These are phyloP conservation scores for Castanea mollissima DNA, from an alignment of 306 rosid genomes.

Conservation along the genomic window DNA sequence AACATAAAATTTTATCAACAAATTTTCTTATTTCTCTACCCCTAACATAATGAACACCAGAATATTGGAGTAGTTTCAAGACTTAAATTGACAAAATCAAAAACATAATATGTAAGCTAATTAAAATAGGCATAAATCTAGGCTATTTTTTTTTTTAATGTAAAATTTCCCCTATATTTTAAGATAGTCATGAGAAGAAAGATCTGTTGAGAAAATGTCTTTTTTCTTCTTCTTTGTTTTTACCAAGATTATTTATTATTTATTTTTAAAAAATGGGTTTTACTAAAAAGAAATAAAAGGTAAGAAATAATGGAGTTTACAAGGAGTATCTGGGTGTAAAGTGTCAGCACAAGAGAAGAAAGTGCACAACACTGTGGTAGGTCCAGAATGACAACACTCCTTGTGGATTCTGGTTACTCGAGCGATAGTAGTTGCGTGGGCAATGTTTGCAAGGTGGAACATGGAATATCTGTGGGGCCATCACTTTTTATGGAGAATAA, in stretches of 20 bases:
- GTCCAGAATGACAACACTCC: not conserved
- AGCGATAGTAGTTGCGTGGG: not conserved
- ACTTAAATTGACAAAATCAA: too few species aligned
- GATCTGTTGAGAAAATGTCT: too few species aligned
- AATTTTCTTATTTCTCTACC: too few species aligned
- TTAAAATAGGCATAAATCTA: too few species aligned
- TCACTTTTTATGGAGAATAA: not conserved
- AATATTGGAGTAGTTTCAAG: too few species aligned
- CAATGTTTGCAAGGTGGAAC: not conserved
- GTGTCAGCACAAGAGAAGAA: too few species aligned
- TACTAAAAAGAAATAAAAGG: not conserved
- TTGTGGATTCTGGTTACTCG: not conserved
- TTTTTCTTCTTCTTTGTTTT: not conserved
- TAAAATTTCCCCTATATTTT: too few species aligned
- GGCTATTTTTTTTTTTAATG: too few species aligned
- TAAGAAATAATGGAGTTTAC: not conserved
- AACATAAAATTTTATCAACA: too few species aligned
- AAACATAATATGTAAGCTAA: too few species aligned
- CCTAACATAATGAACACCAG: too few species aligned
- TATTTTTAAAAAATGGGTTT: not conserved
- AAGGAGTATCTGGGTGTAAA: not conserved
- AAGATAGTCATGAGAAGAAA: too few species aligned
- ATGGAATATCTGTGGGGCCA: not conserved
- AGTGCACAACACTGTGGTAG: conserved; percentile 3
- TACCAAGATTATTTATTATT: not conserved